Base-by-base conservation (phyloP, 2,329 filamentous ascomycete species). In the Whalleya microplaca region DNA sequence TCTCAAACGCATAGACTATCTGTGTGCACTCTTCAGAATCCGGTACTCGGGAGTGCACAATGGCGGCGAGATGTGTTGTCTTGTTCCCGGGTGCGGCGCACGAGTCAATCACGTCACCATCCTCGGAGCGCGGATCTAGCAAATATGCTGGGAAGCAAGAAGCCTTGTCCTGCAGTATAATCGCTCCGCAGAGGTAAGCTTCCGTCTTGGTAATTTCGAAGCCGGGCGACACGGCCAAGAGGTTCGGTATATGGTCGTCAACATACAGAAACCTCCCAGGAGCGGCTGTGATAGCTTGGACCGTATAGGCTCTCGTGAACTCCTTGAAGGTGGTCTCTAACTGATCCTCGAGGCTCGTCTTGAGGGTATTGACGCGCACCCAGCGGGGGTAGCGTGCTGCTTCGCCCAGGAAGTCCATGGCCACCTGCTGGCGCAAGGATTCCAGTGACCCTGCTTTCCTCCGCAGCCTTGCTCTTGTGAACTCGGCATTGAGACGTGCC, bases 71-170 rank as follows among this genome's bases (percentile, higher is more conserved):
- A 72, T 98, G 95, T 7, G 94, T 98, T 1, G 95, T 98, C 76
- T 99, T 99, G 73, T 99, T 99, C 5, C 95, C 95, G 1, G 95
- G 95, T 0, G 95, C 95, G 0, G 95, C 91, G 71, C 94, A 98
- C 0, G 91, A 91, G 73, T 99, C 95, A n/a, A 98, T 84, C 8
- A 96, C 79, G 67, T 95, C 86, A 21, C 91, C 91, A 62, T 88
- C 84, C 55, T 84, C 78, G 8, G 84, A 76, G 0, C 76, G 76
- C 0, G 89, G 86, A 49, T 96, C 81, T 0, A 99, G 78, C 2
- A 99, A 79, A 70, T 95, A 95, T 0, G 94, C 95, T 0, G 95
- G 95, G 68, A 99, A 97, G 70, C 95, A 99, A 0, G 93, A 97
- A 0, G 95, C 94, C 73, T 97, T 98, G 69, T 98, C 95, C 72